phyloP scores from a whole-genome alignment of 495 filamentous ascomycete genomes.

The Paragyromitra xinjiangensis region DNA sequence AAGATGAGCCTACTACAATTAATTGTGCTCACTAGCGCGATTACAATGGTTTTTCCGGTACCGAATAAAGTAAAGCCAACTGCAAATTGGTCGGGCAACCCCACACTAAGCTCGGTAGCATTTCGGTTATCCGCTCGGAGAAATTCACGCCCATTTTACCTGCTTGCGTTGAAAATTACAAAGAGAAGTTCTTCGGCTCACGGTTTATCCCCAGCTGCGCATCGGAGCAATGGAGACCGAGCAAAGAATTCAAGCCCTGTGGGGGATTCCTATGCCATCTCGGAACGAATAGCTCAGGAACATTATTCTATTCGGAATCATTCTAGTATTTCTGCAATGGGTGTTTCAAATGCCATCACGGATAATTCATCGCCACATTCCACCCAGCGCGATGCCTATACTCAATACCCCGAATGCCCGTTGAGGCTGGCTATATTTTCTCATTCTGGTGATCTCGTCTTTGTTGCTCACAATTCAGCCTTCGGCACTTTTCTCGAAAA shows the following conservation, averaged over 20 bases:
- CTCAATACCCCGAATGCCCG: conserved; percentile 40
- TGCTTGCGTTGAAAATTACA: not conserved
- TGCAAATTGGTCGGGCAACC: not conserved
- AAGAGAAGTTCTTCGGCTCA: not conserved
- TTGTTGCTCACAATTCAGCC: not conserved
- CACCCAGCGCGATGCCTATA: not conserved
- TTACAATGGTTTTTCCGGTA: conserved; percentile 17
- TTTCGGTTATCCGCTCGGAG: conserved; percentile 8
- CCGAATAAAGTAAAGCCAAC: not conserved
- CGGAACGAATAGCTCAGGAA: not conserved
- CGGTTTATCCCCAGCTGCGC: not conserved
- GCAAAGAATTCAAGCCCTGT: not conserved
- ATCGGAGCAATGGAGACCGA: conserved; percentile 35
- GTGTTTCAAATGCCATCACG: not conserved
- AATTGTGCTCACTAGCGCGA: not conserved
- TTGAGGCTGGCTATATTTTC: not conserved
- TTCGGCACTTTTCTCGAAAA: conserved; percentile 7
- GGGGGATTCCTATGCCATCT: not conserved
- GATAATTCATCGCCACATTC: conserved; percentile 23
- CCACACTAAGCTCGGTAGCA: conserved; percentile 1
- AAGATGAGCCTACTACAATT: not conserved
- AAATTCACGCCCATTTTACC: not conserved
- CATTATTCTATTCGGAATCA: not conserved
- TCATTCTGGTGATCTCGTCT: not conserved
- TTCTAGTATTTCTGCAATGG: not conserved